A percentile compares a stretch with the other conserved stretches of the same genome.
phyloP scores from a whole-genome alignment of 306 rosid species.

The Senna tora region DNA sequence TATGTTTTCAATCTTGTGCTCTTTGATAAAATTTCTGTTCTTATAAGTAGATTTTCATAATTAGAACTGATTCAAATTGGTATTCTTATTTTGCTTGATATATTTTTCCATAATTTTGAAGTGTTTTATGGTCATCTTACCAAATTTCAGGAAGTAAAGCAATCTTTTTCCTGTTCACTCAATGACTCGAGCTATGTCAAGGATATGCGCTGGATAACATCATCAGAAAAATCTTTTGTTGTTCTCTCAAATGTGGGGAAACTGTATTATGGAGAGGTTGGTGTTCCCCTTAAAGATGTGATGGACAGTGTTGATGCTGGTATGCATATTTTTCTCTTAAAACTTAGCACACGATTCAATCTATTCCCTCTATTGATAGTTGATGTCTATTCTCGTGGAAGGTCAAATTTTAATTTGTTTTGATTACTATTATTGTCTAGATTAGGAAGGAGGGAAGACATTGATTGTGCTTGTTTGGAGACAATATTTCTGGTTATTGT shows the following conservation, averaged over 20 bases:
- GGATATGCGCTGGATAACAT: slow-evolving; percentile 75
- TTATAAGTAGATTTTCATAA: neutral
- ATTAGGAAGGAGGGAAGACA: slow-evolving; percentile 19
- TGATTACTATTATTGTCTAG: neutral
- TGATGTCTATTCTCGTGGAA: neutral
- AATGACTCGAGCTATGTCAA: slow-evolving; percentile 55
- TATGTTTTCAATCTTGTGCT: neutral
- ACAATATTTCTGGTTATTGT: neutral
- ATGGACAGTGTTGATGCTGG: slow-evolving; percentile 84
- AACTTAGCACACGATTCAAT: slow-evolving; percentile 1
- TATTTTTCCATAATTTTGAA: neutral
- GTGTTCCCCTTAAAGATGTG: slow-evolving; percentile 49
- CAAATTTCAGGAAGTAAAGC: slow-evolving; percentile 58
- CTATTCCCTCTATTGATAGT: neutral
- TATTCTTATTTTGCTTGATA: slow-evolving; percentile 23
- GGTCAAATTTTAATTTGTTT: slow-evolving; percentile 9
- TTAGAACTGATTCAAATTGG: neutral
- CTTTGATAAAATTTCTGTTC: neutral
- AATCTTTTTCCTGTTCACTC: slow-evolving; percentile 57
- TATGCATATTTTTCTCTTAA: slow-evolving; percentile 41
- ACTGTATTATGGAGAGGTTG: slow-evolving; percentile 58
- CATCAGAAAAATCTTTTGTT: slow-evolving; percentile 51
- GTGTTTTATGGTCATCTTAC: slow-evolving; percentile 27
- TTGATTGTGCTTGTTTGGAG: neutral
- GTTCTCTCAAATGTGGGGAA: slow-evolving; percentile 70